These are phyloP conservation scores for Mortierella sp. DNA, from an alignment of 371 early-diverging fungal species.

Conservation along the genomic window DNA sequence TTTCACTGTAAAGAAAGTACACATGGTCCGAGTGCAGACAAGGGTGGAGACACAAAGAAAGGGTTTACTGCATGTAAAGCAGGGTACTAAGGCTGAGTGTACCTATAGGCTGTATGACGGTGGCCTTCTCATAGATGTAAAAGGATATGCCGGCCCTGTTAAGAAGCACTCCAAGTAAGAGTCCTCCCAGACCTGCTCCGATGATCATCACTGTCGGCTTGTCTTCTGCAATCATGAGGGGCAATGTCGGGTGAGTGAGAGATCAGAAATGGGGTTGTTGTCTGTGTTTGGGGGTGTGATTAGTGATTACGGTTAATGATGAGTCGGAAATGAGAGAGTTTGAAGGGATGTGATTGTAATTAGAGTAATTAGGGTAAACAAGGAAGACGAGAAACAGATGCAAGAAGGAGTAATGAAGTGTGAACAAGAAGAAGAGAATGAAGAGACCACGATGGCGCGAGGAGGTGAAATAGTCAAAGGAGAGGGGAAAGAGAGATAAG, in stretches of 20 bases:
- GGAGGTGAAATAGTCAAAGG: neutral
- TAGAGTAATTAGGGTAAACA: too few relatives aligned
- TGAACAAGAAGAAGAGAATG: neutral
- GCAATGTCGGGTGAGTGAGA: neutral
- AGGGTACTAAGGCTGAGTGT: neutral
- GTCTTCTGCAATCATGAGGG: neutral
- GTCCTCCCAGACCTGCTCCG: slow-evolving; percentile 19
- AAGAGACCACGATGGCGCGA: too few relatives aligned
- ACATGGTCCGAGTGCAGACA: neutral
- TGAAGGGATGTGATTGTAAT: neutral
- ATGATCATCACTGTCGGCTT: slow-evolving; percentile 23
- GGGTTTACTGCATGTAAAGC: neutral
- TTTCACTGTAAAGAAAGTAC: neutral
- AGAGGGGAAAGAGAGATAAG: neutral
- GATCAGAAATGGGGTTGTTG: neutral
- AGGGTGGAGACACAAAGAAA: neutral
- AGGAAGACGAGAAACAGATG: neutral
- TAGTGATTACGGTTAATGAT: neutral
- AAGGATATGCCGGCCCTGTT: slow-evolving; percentile 8
- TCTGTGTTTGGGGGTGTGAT: too few relatives aligned
- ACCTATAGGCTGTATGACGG: neutral
- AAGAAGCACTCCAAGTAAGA: slow-evolving; percentile 12
- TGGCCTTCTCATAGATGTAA: slow-evolving; percentile 6
- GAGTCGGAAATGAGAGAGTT: neutral
- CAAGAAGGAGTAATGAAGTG: neutral